Percentiles rank a stretch among this genome's conserved stretches.
Evolutionary conservation across 176 grass and related monocot species (phyloP).

Genomic region (Carex pumila): DNA sequence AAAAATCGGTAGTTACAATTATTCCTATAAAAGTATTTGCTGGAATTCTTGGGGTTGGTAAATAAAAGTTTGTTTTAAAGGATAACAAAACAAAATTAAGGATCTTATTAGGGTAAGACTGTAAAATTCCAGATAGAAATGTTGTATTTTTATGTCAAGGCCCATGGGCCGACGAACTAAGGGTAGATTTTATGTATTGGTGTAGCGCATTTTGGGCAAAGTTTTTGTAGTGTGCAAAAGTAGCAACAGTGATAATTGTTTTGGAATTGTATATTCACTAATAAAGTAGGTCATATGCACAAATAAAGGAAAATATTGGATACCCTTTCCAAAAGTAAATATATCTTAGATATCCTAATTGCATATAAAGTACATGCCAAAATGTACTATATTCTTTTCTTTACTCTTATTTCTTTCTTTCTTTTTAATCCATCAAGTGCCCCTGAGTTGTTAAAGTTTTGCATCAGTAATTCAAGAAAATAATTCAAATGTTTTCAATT

Average conservation of each 20-base stretch:
- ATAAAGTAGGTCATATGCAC: background rate
- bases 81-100: background rate
- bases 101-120: background rate
- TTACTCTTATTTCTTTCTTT: background rate
- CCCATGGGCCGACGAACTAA: constrained; percentile 8
- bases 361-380: background rate
- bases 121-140: background rate
- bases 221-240: background rate
- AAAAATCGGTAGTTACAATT: too few relatives aligned
- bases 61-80: background rate
- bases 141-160: background rate
- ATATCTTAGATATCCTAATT: background rate
- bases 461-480: background rate
- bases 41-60: background rate
- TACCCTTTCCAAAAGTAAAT: background rate
- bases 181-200: background rate
- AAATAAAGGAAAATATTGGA: background rate
- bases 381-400: background rate
- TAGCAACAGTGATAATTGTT: background rate
- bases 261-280: background rate
- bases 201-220: background rate
- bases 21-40: background rate
- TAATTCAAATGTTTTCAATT: too few relatives aligned
- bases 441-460: background rate
- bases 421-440: background rate